Conservation (phyloP, 2,329 filamentous ascomycete species). For the Trichophyton mentagrophytes region DNA sequence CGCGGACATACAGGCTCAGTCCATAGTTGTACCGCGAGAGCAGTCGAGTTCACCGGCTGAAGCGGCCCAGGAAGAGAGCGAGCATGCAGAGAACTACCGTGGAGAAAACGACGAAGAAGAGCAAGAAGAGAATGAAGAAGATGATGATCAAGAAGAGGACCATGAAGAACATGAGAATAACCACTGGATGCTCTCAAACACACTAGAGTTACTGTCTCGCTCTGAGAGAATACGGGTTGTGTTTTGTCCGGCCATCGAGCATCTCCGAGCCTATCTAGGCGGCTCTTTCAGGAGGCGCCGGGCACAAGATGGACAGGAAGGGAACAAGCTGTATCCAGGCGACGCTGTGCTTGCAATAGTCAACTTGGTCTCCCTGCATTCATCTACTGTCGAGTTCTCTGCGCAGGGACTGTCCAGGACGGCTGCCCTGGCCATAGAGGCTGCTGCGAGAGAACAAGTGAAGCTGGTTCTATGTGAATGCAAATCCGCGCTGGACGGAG, state of each 20-base stretch:
- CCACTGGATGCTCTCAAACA: slow-evolving; percentile 43
- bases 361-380: slow-evolving; percentile 31
- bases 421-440: slow-evolving; percentile 29
- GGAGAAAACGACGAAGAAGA: background rate
- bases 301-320: background rate
- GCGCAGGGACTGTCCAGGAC: slow-evolving; percentile 37
- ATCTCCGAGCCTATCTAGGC: slow-evolving; percentile 60
- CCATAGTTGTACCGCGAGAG: background rate
- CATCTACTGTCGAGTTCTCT: slow-evolving; percentile 34
- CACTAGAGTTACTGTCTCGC: slow-evolving; percentile 55
- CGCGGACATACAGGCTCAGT: background rate
- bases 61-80: background rate
- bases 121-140: background rate
- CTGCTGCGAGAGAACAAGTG: slow-evolving; percentile 20
- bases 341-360: slow-evolving; percentile 29
- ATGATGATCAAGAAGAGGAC: background rate
- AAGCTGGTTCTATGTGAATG: slow-evolving; percentile 33
- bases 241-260: slow-evolving; percentile 63
- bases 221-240: slow-evolving; percentile 56
- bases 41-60: background rate
- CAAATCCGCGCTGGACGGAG: slow-evolving; percentile 21
- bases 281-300: slow-evolving; percentile 13
- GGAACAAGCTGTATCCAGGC: background rate
- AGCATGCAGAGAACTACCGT: no score
- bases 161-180: background rate